Base-by-base conservation (phyloP, 257 asterid genomes). In the Nicotiana noctiflora region DNA sequence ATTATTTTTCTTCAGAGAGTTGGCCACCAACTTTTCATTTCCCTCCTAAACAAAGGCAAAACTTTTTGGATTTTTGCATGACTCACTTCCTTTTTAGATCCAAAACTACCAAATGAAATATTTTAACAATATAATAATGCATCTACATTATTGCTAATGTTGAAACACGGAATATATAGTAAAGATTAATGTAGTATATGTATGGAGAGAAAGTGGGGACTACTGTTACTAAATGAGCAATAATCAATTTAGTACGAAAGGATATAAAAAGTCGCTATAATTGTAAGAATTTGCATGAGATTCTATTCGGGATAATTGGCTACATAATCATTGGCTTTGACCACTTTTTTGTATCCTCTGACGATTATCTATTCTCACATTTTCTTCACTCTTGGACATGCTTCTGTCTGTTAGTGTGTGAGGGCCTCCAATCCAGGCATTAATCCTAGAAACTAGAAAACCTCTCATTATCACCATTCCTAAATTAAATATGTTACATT, bases 261-360 rank as follows among this genome's bases (percentile, higher is more conserved):
- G 59, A 53, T 15, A 53, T 53, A 4, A 53, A 53, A 53, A 53
- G 59, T 53, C 8, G 8, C 15, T 53, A 53, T 53, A 13, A 53
- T 53, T 14, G 2, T 51, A 51, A 51, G 55, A 51, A 51, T 51
- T 49, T 51, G 55, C 55, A 51, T 51, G 55, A 51, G 55, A 51
- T 51, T 51, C 18, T 51, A 51, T 51, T 13, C 18, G 55, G 55
- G 55, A 51, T 51, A 51, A 51, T 51, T 51, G 55, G 55, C 55
- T 11, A 49, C 40, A 40, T 37, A 32, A 65, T 80, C 56, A 67
- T 80, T 80, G 79, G 83, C 19, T 80, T 80, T 80, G 83, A 80
- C 79, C 76, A 67, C 83, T 80, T 80, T 63, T 52, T 32, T 21
- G 8, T 53, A 53, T 53, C 59, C 59, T 53, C 21, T 53, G 59